phyloP scores from a whole-genome alignment of 2,329 filamentous ascomycete species.

The Malbranchea zuffiana region DNA sequence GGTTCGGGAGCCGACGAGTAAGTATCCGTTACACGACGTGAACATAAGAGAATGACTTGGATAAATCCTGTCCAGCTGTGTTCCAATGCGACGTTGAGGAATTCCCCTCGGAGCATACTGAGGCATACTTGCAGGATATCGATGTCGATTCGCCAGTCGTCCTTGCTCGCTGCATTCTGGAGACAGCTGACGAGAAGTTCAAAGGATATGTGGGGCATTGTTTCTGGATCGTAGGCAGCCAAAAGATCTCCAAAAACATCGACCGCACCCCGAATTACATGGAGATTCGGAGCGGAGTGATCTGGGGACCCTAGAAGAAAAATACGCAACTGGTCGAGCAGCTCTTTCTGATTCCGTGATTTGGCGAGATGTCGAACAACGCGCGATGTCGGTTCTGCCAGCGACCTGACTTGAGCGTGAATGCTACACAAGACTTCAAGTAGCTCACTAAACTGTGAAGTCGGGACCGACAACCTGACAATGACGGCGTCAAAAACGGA shows the following conservation, averaged over 20 bases:
- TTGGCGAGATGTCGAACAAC: constrained; percentile 34
- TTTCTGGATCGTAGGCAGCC: constrained; percentile 30
- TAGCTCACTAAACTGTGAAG: constrained; percentile 27
- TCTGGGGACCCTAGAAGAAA: constrained; percentile 28
- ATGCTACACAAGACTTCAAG: constrained; percentile 36
- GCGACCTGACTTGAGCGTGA: constrained; percentile 34
- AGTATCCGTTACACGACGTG: constrained; percentile 22
- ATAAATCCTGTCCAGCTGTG: constrained; percentile 23
- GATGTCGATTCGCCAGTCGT: constrained; percentile 30
- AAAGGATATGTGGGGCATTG: constrained; percentile 30
- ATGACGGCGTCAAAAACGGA: constrained; percentile 35
- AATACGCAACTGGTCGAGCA: constrained; percentile 28
- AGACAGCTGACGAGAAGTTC: constrained; percentile 29
- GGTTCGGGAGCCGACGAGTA: constrained; percentile 15
- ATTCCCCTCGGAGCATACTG: constrained; percentile 32
- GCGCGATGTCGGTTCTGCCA: constrained; percentile 34
- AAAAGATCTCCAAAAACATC: constrained; percentile 33
- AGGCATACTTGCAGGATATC: constrained; percentile 33
- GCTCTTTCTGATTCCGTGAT: constrained; percentile 29
- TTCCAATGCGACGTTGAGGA: constrained; percentile 22
- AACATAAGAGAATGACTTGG: constrained; percentile 27
- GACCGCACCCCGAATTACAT: constrained; percentile 31
- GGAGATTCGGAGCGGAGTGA: constrained; percentile 29
- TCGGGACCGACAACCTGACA: constrained; percentile 30
- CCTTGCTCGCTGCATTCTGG: constrained; percentile 23